Percentiles rank a stretch among this genome's conserved stretches.
Conservation (phyloP, 2,329 filamentous ascomycete species). For the Cordyceps militaris region DNA sequence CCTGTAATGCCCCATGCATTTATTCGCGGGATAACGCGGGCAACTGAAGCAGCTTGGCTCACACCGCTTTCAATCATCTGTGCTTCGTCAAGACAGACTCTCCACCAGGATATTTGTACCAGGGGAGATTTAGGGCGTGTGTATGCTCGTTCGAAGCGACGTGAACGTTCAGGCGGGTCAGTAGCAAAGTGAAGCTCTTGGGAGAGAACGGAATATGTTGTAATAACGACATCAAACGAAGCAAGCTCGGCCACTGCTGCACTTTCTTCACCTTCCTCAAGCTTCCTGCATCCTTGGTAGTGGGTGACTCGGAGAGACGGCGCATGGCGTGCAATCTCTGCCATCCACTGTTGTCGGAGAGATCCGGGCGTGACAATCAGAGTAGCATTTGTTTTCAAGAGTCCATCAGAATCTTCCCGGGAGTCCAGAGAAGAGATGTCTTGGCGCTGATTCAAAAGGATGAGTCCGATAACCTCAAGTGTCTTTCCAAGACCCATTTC, state of each 20-base stretch:
- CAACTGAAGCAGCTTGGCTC: conserved; percentile 73
- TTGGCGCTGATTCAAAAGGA: conserved; percentile 53
- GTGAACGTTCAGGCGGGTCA: conserved; percentile 59
- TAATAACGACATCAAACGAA: conserved; percentile 52
- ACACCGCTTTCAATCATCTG: conserved; percentile 93
- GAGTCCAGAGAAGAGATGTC: conserved; percentile 7
- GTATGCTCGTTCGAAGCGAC: conserved; percentile 60
- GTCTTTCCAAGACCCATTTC: conserved; percentile 84
- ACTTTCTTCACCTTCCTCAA: conserved; percentile 28
- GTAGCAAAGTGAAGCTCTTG: conserved; percentile 72
- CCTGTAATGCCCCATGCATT: conserved; percentile 89
- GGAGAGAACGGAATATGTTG: conserved; percentile 64
- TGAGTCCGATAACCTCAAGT: conserved; percentile 64
- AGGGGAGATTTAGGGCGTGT: conserved; percentile 66
- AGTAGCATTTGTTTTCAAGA: conserved; percentile 48
- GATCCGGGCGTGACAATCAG: conserved; percentile 54
- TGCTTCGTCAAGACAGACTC: conserved; percentile 69
- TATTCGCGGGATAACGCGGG: conserved; percentile 69
- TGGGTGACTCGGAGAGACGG: conserved; percentile 48
- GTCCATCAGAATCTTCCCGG: conserved; percentile 13
- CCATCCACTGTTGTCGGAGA: conserved; percentile 54
- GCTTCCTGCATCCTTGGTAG: conserved; percentile 45
- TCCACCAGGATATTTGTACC: conserved; percentile 80
- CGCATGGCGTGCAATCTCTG: conserved; percentile 52
- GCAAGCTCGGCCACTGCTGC: conserved; percentile 39